Conservation (phyloP, 305 asterid species). For the Fraxinus greggii region DNA sequence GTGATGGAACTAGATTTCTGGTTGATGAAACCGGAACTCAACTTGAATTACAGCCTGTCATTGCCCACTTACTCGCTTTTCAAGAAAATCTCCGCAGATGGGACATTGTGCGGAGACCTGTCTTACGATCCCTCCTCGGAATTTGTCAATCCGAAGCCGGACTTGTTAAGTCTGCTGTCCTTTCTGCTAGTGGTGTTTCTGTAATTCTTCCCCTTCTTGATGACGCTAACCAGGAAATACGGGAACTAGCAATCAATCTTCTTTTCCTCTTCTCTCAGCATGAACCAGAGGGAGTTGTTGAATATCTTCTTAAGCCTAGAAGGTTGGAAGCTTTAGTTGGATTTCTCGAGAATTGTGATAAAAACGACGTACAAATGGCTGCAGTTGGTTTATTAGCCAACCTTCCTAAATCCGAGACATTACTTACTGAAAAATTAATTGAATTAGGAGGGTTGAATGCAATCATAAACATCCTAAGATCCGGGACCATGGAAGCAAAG, state of each 20-base stretch:
- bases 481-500: slow-evolving; percentile 50
- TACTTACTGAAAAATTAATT: slow-evolving; percentile 44
- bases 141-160: slow-evolving; percentile 53
- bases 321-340: slow-evolving; percentile 57
- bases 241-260: slow-evolving; percentile 55
- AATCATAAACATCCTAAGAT: slow-evolving; percentile 39
- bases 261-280: slow-evolving; percentile 64
- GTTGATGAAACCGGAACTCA: slow-evolving; percentile 40
- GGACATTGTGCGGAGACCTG: slow-evolving; percentile 45
- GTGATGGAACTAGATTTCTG: slow-evolving; percentile 51
- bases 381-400: slow-evolving; percentile 68
- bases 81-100: slow-evolving; percentile 46
- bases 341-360: slow-evolving; percentile 50
- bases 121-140: slow-evolving; percentile 48
- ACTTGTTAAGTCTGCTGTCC: slow-evolving; percentile 59
- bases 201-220: slow-evolving; percentile 57
- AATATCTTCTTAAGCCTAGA: slow-evolving; percentile 59
- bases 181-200: slow-evolving; percentile 52
- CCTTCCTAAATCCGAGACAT: slow-evolving; percentile 58
- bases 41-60: slow-evolving; percentile 43
- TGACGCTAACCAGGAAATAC: slow-evolving; percentile 52
- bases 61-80: slow-evolving; percentile 38
- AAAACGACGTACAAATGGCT: slow-evolving; percentile 56
- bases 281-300: slow-evolving; percentile 62
- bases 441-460: slow-evolving; percentile 61